Percentiles rank a stretch among this genome's conserved stretches.
Evolutionary conservation across 108 stramenopile genomes (phyloP).

Genomic region (Conticribra weissflogii): DNA sequence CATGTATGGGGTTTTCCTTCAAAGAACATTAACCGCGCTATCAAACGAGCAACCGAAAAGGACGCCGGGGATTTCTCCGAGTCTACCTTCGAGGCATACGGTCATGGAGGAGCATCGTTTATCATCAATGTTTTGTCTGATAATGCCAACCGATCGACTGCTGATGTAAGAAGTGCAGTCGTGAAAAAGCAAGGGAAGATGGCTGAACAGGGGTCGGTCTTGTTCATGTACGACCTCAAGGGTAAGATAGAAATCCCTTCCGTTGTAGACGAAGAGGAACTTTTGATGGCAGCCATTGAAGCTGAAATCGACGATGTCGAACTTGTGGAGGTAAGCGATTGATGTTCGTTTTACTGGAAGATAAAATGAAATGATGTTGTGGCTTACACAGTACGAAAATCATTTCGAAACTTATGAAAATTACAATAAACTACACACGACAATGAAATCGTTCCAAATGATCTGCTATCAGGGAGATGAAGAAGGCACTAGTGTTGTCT

Average conservation of each 20-base stretch:
- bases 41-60: slow-evolving; percentile 86
- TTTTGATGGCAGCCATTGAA: slow-evolving; percentile 82
- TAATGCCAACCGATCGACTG: slow-evolving; percentile 83
- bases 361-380: background rate
- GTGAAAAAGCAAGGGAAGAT: slow-evolving; percentile 83
- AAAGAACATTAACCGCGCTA: slow-evolving; percentile 85
- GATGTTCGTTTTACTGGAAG: background rate
- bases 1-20: slow-evolving; percentile 1
- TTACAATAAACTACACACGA: too few species aligned
- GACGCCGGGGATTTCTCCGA: slow-evolving; percentile 81
- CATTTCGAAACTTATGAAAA: too few species aligned
- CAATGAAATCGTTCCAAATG: background rate
- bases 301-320: slow-evolving; percentile 84
- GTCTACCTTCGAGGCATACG: slow-evolving; percentile 82
- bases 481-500: slow-evolving; percentile 73
- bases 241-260: slow-evolving; percentile 75
- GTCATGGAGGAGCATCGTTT: slow-evolving; percentile 65
- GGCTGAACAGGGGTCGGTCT: slow-evolving; percentile 83
- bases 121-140: slow-evolving; percentile 88
- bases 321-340: slow-evolving; percentile 38
- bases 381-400: too few species aligned
- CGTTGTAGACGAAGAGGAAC: slow-evolving; percentile 70
- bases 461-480: slow-evolving; percentile 50
- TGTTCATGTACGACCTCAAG: slow-evolving; percentile 87
- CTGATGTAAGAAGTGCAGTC: slow-evolving; percentile 76